These are phyloP conservation scores for Ascochyta clinopodiicola DNA, from an alignment of 2,329 filamentous ascomycete genomes.

Conservation along the genomic window DNA sequence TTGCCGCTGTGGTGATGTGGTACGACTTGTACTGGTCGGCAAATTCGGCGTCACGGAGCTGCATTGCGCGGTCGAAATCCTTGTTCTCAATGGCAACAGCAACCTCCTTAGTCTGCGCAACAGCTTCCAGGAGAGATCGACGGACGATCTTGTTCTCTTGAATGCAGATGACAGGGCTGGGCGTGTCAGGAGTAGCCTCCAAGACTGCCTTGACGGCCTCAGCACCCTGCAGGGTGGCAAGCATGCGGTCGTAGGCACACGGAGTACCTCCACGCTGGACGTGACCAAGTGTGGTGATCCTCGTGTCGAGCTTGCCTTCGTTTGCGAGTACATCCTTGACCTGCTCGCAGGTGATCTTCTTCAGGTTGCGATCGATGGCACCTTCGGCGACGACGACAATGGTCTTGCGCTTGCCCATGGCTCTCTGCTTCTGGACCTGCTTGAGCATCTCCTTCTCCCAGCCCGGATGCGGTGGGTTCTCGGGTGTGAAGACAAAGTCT, in stretches of 20 bases:
- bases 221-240: conserved; percentile 80
- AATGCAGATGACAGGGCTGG: conserved; percentile 94
- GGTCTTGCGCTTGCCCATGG: conserved; percentile 91
- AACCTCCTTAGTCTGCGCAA: conserved; percentile 83
- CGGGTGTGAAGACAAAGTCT: conserved; percentile 96
- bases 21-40: conserved; percentile 91
- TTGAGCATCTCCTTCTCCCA: conserved; percentile 67
- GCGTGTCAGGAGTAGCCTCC: conserved; percentile 74
- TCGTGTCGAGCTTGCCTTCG: conserved; percentile 83
- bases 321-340: conserved; percentile 89
- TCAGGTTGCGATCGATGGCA: conserved; percentile 72
- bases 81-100: conserved; percentile 80
- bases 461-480: conserved; percentile 84
- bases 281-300: conserved; percentile 93
- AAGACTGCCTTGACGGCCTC: conserved; percentile 44
- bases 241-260: conserved; percentile 92
- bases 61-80: conserved; percentile 88
- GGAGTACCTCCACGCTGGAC: conserved; percentile 95
- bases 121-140: conserved; percentile 87
- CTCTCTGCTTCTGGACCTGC: conserved; percentile 70
- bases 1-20: conserved; percentile 85
- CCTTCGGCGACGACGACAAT: conserved; percentile 98
- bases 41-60: conserved; percentile 89
- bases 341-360: conserved; percentile 79
- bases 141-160: conserved; percentile 97